Percentiles rank a stretch among this genome's conserved stretches.
Conservation (phyloP, 2,329 filamentous ascomycete genomes). For the Cladobotryum protrusum region DNA sequence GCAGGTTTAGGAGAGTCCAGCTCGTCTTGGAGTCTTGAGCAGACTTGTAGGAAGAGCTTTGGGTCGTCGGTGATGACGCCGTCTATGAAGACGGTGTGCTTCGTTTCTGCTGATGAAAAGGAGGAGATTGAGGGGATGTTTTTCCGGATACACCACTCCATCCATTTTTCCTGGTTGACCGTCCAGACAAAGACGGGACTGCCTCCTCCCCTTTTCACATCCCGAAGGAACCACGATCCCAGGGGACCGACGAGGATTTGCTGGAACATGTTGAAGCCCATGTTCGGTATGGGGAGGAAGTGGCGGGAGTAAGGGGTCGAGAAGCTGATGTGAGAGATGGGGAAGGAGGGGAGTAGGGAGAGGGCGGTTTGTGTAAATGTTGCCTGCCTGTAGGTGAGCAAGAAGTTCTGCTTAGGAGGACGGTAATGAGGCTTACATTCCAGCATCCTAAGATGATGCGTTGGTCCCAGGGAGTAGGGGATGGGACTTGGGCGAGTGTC, state of each 20-base stretch:
- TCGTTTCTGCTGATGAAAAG: neutral
- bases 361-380: constrained; percentile 61
- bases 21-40: constrained; percentile 34
- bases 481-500: constrained; percentile 50
- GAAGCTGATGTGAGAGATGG: constrained; percentile 62
- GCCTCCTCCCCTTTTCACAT: constrained; percentile 38
- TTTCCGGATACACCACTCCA: constrained; percentile 68
- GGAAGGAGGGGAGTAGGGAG: constrained; percentile 55
- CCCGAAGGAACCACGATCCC: constrained; percentile 59
- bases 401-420: neutral
- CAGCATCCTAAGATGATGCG: constrained; percentile 78
- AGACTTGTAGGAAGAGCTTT: constrained; percentile 57
- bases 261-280: constrained; percentile 75
- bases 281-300: constrained; percentile 58
- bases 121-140: constrained; percentile 15
- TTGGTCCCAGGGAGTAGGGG: constrained; percentile 57
- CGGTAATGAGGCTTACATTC: constrained; percentile 47
- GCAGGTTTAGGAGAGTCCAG: constrained; percentile 19
- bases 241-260: constrained; percentile 60
- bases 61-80: constrained; percentile 86
- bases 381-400: constrained; percentile 33
- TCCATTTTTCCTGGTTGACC: constrained; percentile 69
- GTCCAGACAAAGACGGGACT: constrained; percentile 76
- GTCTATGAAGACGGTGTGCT: constrained; percentile 45
- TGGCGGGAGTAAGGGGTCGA: constrained; percentile 61